Percentiles rank a stretch among this genome's conserved stretches.
phyloP scores from a whole-genome alignment of 1,139 yeast species.

The Suhomyces anneliseae region DNA sequence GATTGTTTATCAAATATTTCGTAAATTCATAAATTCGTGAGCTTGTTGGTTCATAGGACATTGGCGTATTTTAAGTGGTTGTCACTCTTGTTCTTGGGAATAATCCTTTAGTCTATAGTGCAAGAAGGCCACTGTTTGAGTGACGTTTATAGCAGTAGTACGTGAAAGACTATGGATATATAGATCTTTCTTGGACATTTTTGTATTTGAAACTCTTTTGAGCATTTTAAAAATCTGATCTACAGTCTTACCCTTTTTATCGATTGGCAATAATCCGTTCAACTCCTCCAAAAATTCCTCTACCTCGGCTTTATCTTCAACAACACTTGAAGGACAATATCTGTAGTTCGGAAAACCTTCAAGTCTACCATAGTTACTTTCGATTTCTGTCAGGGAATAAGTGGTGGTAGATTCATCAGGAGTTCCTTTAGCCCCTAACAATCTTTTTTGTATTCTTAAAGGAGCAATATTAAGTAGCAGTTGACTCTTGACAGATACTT shows the following conservation, averaged over 20 bases:
- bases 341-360: not conserved
- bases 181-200: slow-evolving; percentile 10
- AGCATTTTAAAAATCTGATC: slow-evolving; percentile 1
- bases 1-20: too few relatives aligned
- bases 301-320: not conserved
- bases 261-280: not conserved
- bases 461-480: not conserved
- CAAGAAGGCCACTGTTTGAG: slow-evolving; percentile 24
- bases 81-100: not conserved
- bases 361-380: not conserved
- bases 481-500: not conserved
- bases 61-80: too few relatives aligned
- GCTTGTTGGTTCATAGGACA: too few relatives aligned
- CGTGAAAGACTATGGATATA: slow-evolving; percentile 20
- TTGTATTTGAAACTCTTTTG: not conserved
- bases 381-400: not conserved
- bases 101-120: slow-evolving; percentile 17
- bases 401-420: not conserved
- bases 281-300: not conserved
- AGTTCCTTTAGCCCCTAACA: not conserved
- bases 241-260: not conserved
- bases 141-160: slow-evolving; percentile 15
- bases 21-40: too few relatives aligned
- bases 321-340: slow-evolving; percentile 3
- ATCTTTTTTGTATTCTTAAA: not conserved